These are phyloP conservation scores for Magnolia changhungtana DNA, from an alignment of 164 flowering plant species.

Conservation along the genomic window DNA sequence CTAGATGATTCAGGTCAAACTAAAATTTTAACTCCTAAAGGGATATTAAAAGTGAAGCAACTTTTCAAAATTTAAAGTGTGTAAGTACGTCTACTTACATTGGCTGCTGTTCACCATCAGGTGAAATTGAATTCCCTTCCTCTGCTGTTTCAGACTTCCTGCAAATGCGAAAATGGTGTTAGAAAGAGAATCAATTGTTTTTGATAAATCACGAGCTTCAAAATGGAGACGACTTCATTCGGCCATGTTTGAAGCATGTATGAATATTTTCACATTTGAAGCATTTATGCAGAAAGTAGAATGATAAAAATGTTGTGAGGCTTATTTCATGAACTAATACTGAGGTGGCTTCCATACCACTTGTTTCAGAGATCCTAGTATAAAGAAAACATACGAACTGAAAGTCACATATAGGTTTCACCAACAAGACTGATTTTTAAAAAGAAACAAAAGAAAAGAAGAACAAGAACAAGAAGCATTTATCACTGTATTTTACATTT, in stretches of 20 bases:
- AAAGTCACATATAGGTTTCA: background rate
- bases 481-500: background rate
- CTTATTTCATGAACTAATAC: background rate
- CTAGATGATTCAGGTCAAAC: background rate
- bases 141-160: conserved; percentile 29
- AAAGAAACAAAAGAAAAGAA: background rate
- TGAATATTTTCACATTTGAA: background rate
- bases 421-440: background rate
- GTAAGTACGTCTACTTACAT: conserved; percentile 38
- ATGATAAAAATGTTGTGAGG: background rate
- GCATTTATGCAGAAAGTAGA: no score
- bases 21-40: background rate
- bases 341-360: background rate
- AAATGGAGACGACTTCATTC: background rate
- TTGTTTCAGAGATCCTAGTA: no score
- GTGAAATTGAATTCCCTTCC: conserved; percentile 19
- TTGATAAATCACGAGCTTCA: background rate
- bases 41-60: background rate
- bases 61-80: background rate
- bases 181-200: background rate
- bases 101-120: conserved; percentile 19
- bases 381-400: background rate
- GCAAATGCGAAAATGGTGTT: background rate
- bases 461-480: background rate
- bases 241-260: background rate